A percentile compares a stretch with the other conserved stretches of the same genome.
Evolutionary conservation across 768 basidiomycete species (phyloP).

Genomic region (Lactarius tabidus): DNA sequence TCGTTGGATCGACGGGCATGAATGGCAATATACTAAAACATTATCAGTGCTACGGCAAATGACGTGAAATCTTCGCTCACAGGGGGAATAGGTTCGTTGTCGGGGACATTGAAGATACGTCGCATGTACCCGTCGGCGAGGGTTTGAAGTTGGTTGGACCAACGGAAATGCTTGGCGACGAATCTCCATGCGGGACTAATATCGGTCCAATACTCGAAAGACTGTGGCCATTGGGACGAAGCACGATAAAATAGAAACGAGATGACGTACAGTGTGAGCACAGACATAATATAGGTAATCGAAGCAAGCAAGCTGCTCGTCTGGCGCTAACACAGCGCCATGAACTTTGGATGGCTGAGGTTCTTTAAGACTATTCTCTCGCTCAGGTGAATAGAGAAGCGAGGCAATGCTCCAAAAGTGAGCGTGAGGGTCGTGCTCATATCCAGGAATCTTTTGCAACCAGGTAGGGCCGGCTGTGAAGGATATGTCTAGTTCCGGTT

Average conservation of each 20-base stretch:
- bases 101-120: constrained; percentile 30
- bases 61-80: constrained; percentile 28
- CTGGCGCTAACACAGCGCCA: constrained; percentile 31
- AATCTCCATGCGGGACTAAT: constrained; percentile 37
- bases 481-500: constrained; percentile 32
- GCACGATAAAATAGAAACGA: background rate
- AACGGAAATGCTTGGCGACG: constrained; percentile 35
- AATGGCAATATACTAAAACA: constrained; percentile 18
- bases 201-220: constrained; percentile 32
- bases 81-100: constrained; percentile 32
- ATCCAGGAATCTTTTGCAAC: constrained; percentile 33
- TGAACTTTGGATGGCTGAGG: constrained; percentile 31
- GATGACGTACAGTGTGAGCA: constrained; percentile 30
- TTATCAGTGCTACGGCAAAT: background rate
- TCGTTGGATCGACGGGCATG: constrained; percentile 19
- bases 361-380: constrained; percentile 28
- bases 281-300: constrained; percentile 41
- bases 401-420: constrained; percentile 34
- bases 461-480: constrained; percentile 35
- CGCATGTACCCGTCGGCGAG: constrained; percentile 34
- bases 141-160: constrained; percentile 32
- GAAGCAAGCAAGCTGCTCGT: constrained; percentile 40
- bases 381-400: constrained; percentile 34
- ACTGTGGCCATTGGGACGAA: constrained; percentile 28
- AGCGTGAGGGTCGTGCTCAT: constrained; percentile 33